Evolutionary conservation across 148 eudicot species (phyloP).

Genomic region (Vaccinium corymbosum): DNA sequence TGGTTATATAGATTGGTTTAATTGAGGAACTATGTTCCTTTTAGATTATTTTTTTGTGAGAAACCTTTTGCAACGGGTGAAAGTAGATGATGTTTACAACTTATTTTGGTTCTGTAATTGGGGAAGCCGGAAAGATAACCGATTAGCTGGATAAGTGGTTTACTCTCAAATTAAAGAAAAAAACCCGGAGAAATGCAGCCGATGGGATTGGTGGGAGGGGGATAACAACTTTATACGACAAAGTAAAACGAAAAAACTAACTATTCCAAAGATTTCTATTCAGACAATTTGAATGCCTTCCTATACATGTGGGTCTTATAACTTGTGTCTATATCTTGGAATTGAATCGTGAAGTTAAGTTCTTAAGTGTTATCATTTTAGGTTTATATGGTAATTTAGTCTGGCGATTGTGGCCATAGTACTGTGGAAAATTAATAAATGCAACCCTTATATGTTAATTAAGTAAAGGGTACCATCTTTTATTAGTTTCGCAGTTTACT

Average conservation of each 20-base stretch:
- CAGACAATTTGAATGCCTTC: background rate
- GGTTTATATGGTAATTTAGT: too few species aligned
- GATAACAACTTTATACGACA: background rate
- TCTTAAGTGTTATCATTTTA: background rate
- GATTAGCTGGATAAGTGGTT: background rate
- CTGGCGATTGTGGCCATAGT: background rate
- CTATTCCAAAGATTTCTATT: background rate
- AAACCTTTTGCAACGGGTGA: background rate
- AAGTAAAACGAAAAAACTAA: background rate
- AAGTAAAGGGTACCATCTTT: too few species aligned
- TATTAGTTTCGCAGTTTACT: background rate
- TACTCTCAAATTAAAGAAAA: background rate
- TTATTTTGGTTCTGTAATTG: background rate
- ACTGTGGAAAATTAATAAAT: background rate
- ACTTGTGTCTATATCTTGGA: background rate
- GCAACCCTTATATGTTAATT: background rate
- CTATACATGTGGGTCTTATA: background rate
- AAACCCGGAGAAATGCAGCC: background rate
- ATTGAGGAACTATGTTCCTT: background rate
- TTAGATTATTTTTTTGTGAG: background rate
- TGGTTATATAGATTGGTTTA: background rate
- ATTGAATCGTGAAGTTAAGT: background rate
- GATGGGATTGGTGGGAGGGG: background rate
- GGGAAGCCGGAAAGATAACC: background rate
- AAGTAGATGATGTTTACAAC: background rate